A percentile compares a stretch with the other conserved stretches of the same genome.
These are phyloP conservation scores for Cubamyces sp. DNA, from an alignment of 768 basidiomycete species.

Conservation along the genomic window DNA sequence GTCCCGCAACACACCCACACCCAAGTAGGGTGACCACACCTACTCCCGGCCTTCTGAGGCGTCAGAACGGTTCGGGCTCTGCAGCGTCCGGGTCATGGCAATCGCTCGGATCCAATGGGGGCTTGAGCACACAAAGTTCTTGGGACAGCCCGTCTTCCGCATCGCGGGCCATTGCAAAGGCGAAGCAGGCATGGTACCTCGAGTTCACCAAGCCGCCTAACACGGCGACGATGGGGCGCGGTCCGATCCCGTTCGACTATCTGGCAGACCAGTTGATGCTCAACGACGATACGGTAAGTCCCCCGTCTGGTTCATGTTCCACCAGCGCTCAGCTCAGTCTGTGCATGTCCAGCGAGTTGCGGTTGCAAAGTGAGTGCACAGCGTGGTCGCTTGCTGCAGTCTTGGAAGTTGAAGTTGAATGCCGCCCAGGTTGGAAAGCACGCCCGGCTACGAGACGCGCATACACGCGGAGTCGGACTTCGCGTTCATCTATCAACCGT, in stretches of 20 bases:
- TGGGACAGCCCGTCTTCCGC: conserved; percentile 1
- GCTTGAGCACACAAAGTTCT: neutral
- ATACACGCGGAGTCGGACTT: conserved; percentile 43
- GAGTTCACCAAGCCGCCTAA: conserved; percentile 45
- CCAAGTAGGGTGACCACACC: too few relatives aligned
- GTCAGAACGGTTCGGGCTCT: neutral
- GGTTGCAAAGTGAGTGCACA: neutral
- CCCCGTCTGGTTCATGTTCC: neutral
- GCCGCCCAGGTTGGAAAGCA: conserved; percentile 12
- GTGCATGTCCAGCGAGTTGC: conserved; percentile 34
- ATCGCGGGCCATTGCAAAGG: neutral
- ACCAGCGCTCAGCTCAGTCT: neutral
- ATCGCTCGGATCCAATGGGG: neutral
- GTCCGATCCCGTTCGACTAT: conserved; percentile 36
- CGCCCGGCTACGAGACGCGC: conserved; percentile 44
- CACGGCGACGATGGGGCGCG: conserved; percentile 37
- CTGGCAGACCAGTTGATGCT: conserved; percentile 39
- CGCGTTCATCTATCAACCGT: conserved; percentile 59
- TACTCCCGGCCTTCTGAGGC: too few relatives aligned
- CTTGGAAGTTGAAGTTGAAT: conserved; percentile 36
- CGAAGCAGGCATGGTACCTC: conserved; percentile 38
- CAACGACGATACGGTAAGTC: conserved; percentile 47
- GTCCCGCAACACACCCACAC: too few relatives aligned
- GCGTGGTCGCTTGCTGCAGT: too few relatives aligned
- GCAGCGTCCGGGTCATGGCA: neutral